Evolutionary conservation across 2,329 filamentous ascomycete species (phyloP), one percentile per base, ranked within the genome.

Genomic region (Aureobasidium subglaciale): DNA sequence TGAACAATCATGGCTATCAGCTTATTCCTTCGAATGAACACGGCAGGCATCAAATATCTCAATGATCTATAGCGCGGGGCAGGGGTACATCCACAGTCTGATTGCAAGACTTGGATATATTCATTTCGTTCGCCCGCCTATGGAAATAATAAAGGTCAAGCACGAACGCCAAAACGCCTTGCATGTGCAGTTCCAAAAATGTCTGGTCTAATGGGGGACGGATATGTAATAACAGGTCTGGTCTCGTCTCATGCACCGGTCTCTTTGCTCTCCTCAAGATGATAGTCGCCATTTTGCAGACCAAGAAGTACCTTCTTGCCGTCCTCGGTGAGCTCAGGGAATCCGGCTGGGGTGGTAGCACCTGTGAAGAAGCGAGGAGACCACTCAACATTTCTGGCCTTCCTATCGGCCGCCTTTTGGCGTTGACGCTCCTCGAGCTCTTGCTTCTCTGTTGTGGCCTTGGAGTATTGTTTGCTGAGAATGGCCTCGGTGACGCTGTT

Each of bases 381-480:
- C 84, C 88, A 99, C 30, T 82, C 80, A 57, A 81, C 79, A 11
- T 84, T 81, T 13, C 79, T 79, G 41, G 79, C 78, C 67, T 92
- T 87, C 40, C 93, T 80, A 67, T 92, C 84, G 22, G 89, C 84
- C 1, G 89, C 91, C 73, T 89, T 92, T 64, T 88, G 82, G 29
- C 93, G 80, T 73, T 99, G 93, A 40, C 79, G 78, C 70, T 99
- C 93, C 71, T 99, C 93, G 10, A 99, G 82, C 64, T 95, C 90
- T 58, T 90, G 83, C 75, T 99, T 99, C 59, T 93, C 75, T 18
- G 81, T 83, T 20, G 93, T 99, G 7, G 93, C 93, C 61, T 87
- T 84, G 38, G 80, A 81, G 71, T 84, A 99, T 68, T 95, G 89
- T 72, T 91, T 95, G 59, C 83, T 75, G 20, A 82, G 71, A 65